phyloP scores from a whole-genome alignment of 2,329 filamentous ascomycete genomes.

The Fusarium cicatricum region DNA sequence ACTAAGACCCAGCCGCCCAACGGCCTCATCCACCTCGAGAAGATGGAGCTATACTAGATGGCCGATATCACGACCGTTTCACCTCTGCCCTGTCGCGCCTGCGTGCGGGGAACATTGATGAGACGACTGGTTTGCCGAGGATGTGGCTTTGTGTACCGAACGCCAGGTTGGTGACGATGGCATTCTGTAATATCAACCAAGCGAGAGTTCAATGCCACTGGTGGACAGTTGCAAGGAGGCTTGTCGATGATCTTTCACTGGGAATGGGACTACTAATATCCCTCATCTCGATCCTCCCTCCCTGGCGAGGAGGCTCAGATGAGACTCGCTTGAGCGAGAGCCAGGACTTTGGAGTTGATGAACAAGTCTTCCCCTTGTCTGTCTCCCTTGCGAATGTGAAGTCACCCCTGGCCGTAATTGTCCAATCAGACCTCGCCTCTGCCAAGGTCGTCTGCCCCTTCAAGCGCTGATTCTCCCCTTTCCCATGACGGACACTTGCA shows the following conservation, averaged over 20 bases:
- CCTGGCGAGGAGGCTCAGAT: slow-evolving; percentile 16
- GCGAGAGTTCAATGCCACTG: slow-evolving; percentile 9
- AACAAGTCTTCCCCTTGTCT: slow-evolving; percentile 18
- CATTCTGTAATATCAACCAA: slow-evolving; percentile 25
- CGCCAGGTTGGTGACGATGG: slow-evolving; percentile 16
- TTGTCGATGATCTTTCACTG: slow-evolving; percentile 5
- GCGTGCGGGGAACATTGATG: slow-evolving; percentile 20
- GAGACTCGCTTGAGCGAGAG: slow-evolving; percentile 18
- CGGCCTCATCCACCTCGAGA: slow-evolving; percentile 69
- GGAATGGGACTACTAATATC: slow-evolving; percentile 22
- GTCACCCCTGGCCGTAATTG: slow-evolving; percentile 20
- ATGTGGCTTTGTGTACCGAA: slow-evolving; percentile 28
- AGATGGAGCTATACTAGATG: slow-evolving; percentile 52
- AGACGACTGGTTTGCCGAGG: slow-evolving; percentile 14
- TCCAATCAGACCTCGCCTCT: slow-evolving; percentile 30
- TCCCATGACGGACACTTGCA: slow-evolving; percentile 14
- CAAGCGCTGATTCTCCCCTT: slow-evolving; percentile 27
- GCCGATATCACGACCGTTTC: slow-evolving; percentile 14
- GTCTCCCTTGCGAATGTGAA: slow-evolving; percentile 19
- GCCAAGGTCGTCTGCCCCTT: slow-evolving; percentile 13
- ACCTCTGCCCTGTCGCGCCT: slow-evolving; percentile 17
- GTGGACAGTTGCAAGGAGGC: not conserved
- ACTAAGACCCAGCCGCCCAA: slow-evolving; percentile 63
- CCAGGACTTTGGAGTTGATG: slow-evolving; percentile 13
- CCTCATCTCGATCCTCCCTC: slow-evolving; percentile 30